Evolutionary conservation across 2,329 filamentous ascomycete species (phyloP).

Genomic region (Fusarium virguliforme): DNA sequence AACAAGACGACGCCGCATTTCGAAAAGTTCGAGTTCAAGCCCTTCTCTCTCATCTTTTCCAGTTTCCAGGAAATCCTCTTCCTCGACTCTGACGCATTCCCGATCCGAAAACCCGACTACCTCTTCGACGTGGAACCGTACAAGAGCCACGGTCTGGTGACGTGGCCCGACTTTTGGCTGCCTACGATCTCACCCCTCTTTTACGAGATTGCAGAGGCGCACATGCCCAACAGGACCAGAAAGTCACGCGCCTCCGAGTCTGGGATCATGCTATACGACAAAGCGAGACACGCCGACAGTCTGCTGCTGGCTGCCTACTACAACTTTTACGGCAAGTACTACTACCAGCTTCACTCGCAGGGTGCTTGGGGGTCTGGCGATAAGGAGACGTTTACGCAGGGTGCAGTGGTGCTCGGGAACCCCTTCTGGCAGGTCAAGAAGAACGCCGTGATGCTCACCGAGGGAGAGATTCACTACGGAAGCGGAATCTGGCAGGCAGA

Average conservation of each 20-base stretch:
- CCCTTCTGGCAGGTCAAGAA: conserved; percentile 44
- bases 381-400: conserved; percentile 48
- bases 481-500: conserved; percentile 50
- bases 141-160: conserved; percentile 39
- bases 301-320: conserved; percentile 45
- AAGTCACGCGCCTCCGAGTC: conserved; percentile 45
- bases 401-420: conserved; percentile 39
- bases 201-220: conserved; percentile 40
- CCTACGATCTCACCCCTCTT: conserved; percentile 47
- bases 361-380: conserved; percentile 49
- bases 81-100: conserved; percentile 48
- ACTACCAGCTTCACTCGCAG: conserved; percentile 50
- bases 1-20: conserved; percentile 23
- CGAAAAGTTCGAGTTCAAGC: conserved; percentile 45
- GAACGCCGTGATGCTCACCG: conserved; percentile 29
- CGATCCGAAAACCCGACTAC: conserved; percentile 39
- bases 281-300: conserved; percentile 44
- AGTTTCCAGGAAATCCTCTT: conserved; percentile 47
- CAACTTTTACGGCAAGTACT: conserved; percentile 47
- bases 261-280: conserved; percentile 45
- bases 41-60: conserved; percentile 45
- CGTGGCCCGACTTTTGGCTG: conserved; percentile 50
- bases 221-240: conserved; percentile 38
- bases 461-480: conserved; percentile 40
- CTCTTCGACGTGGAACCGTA: conserved; percentile 44